These are phyloP conservation scores for Yamadazyma akitaensis DNA, from an alignment of 805 yeast genomes.

Conservation along the genomic window DNA sequence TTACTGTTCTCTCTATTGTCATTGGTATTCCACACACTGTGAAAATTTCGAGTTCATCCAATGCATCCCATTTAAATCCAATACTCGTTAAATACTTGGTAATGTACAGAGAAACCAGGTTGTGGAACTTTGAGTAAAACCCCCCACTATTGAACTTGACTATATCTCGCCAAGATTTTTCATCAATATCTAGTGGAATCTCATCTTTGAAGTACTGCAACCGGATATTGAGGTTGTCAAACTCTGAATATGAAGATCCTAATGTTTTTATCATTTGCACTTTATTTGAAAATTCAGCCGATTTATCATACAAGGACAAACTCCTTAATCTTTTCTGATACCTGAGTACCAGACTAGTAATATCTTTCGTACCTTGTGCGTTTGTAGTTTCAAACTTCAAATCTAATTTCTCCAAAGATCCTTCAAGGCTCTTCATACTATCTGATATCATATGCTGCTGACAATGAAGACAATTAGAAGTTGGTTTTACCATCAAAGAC, in stretches of 20 bases:
- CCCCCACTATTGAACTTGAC: not conserved
- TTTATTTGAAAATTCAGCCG: constrained; percentile 15
- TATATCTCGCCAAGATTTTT: not conserved
- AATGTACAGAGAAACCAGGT: not conserved
- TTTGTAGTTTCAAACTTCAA: constrained; percentile 16
- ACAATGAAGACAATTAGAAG: constrained; percentile 21
- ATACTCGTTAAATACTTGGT: not conserved
- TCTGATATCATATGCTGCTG: constrained; percentile 13
- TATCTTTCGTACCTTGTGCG: constrained; percentile 6
- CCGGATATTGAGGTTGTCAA: constrained; percentile 7
- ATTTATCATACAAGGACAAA: constrained; percentile 17
- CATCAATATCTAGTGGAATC: not conserved
- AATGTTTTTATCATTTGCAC: constrained; percentile 12
- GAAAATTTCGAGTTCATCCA: not conserved
- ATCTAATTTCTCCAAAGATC: constrained; percentile 12
- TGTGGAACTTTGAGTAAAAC: constrained; percentile 1
- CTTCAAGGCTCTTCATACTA: constrained; percentile 5
- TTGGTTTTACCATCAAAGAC: constrained; percentile 15
- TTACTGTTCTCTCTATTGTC: not conserved
- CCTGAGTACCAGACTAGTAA: constrained; percentile 8
- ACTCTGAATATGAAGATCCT: constrained; percentile 2
- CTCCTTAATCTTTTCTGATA: constrained; percentile 13
- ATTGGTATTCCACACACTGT: not conserved
- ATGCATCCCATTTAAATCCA: not conserved
- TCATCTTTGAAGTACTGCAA: constrained; percentile 4